Evolutionary conservation across 257 asterid species (phyloP).

Genomic region (Primulina tabacum): DNA sequence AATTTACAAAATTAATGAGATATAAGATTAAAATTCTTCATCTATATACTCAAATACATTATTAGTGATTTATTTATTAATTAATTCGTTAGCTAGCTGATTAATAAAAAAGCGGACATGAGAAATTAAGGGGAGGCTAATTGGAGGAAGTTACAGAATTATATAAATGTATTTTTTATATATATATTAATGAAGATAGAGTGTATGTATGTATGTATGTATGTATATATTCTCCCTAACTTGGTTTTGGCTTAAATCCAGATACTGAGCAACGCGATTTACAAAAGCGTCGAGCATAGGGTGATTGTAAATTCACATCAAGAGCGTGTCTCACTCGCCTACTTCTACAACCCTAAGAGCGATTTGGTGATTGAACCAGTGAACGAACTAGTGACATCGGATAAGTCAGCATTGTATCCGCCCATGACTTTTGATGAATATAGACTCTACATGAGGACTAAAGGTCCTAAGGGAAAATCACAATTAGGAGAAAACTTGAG

Average conservation of each 20-base stretch:
- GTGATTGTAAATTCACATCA: slow-evolving; percentile 55
- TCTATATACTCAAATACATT: too few species aligned
- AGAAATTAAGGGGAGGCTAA: too few species aligned
- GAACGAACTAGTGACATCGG: slow-evolving; percentile 44
- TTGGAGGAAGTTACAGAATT: too few species aligned
- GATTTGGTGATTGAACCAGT: slow-evolving; percentile 56
- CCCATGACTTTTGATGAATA: slow-evolving; percentile 72
- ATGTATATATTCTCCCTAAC: too few species aligned
- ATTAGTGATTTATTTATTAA: too few species aligned
- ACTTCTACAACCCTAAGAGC: slow-evolving; percentile 64
- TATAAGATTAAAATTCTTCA: too few species aligned
- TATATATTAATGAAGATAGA: too few species aligned
- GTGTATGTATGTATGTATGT: too few species aligned
- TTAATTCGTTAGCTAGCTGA: too few species aligned
- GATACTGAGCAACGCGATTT: slow-evolving; percentile 62
- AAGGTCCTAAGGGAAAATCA: slow-evolving; percentile 70
- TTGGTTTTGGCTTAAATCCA: slow-evolving; percentile 13
- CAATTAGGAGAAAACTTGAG: slow-evolving; percentile 42
- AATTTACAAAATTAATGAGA: too few species aligned
- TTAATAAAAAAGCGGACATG: too few species aligned
- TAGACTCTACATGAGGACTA: slow-evolving; percentile 64
- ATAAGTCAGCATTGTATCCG: slow-evolving; percentile 47
- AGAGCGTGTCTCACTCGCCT: slow-evolving; percentile 63
- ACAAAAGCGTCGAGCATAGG: slow-evolving; percentile 72
- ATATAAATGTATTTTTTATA: too few species aligned